phyloP scores from a whole-genome alignment of 2,329 filamentous ascomycete species.

The Ambrosiella beaveri region DNA sequence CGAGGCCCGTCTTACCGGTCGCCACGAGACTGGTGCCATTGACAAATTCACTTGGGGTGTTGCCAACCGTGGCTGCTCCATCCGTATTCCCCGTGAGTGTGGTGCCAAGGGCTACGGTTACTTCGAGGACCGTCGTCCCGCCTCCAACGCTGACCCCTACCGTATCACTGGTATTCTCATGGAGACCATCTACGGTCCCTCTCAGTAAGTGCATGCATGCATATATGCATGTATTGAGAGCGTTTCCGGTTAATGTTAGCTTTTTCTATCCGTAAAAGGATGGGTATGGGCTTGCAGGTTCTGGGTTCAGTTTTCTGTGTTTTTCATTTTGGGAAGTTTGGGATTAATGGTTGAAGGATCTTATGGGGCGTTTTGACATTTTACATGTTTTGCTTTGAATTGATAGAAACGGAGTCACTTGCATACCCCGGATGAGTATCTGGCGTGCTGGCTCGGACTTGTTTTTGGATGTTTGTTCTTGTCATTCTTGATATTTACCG shows the following conservation, averaged over 20 bases:
- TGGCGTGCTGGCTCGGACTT: no score
- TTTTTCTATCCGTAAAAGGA: background rate
- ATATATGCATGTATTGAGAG: background rate
- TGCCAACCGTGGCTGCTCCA: constrained; percentile 86
- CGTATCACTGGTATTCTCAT: constrained; percentile 66
- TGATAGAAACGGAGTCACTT: background rate
- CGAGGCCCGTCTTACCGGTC: constrained; percentile 79
- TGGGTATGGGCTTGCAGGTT: background rate
- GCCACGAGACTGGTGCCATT: constrained; percentile 85
- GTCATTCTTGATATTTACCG: background rate
- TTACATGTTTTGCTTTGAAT: constrained; percentile 3
- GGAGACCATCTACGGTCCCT: constrained; percentile 39
- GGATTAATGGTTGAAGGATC: constrained; percentile 11
- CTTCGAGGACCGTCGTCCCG: constrained; percentile 73
- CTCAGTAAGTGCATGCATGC: constrained; percentile 12
- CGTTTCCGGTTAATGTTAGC: background rate
- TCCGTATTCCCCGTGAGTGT: constrained; percentile 75
- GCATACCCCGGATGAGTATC: no score
- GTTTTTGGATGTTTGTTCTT: background rate
- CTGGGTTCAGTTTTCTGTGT: background rate
- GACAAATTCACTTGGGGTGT: constrained; percentile 89
- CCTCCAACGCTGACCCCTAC: constrained; percentile 77
- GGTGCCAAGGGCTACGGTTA: constrained; percentile 85
- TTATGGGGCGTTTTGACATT: constrained; percentile 11
- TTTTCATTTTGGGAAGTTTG: background rate